Conservation (phyloP, 1,284 basidiomycete species). For the Naganishia sp. region DNA sequence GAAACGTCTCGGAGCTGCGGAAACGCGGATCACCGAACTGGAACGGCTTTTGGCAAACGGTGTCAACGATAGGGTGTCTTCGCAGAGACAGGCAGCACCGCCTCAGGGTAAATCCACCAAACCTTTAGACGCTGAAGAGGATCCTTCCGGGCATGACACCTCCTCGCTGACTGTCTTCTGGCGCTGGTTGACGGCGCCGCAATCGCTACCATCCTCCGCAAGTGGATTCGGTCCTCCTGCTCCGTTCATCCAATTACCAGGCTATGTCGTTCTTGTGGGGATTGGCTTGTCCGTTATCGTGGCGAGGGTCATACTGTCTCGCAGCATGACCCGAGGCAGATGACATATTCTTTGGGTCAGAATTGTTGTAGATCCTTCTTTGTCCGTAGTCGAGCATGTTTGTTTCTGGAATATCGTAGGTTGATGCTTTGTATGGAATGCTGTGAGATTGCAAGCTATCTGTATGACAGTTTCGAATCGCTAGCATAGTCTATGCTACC, state of each 20-base stretch:
- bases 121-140: neutral
- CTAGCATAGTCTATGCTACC: no score
- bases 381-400: no score
- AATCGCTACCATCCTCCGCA: neutral
- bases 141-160: neutral
- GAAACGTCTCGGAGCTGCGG: conserved; percentile 3
- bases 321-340: neutral
- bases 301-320: conserved; percentile 5
- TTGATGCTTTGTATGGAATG: neutral
- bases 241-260: conserved; percentile 3
- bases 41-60: conserved; percentile 11
- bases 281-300: conserved; percentile 22
- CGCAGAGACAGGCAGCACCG: no score
- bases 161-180: neutral
- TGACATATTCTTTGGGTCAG: neutral
- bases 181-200: neutral
- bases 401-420: no score
- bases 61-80: neutral
- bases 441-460: neutral
- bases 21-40: conserved; percentile 14
- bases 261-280: conserved; percentile 22
- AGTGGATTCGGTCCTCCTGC: neutral
- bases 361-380: neutral
- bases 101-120: neutral
- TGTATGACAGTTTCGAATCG: neutral